Conservation (phyloP, 2,329 filamentous ascomycete genomes). For the Alternaria panax region DNA sequence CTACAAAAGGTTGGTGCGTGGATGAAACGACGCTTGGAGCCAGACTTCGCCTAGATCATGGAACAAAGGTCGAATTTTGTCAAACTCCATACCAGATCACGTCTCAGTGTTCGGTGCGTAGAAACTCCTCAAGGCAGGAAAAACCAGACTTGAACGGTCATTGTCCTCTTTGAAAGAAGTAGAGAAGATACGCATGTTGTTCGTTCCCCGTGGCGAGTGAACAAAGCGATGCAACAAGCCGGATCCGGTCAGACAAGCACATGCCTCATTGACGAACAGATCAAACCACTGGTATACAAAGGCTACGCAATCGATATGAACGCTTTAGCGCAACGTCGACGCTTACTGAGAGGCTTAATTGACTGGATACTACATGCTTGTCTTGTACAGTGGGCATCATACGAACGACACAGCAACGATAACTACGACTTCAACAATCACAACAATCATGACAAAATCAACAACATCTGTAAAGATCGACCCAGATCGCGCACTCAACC, state of each 20-base stretch:
- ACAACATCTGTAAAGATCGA: not conserved
- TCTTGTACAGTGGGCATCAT: not conserved
- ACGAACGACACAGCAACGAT: not conserved
- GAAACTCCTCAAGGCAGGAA: not conserved
- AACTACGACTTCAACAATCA: not conserved
- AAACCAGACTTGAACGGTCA: too few species aligned
- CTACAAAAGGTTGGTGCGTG: constrained; percentile 35
- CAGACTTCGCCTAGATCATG: not conserved
- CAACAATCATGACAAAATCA: not conserved
- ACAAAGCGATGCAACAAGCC: not conserved
- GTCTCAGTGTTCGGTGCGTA: not conserved
- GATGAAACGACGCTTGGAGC: constrained; percentile 36
- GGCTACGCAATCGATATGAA: not conserved
- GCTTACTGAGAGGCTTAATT: not conserved
- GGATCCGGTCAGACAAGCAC: not conserved
- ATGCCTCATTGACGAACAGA: not conserved
- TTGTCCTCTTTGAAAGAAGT: not conserved
- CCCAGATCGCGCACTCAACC: too few species aligned
- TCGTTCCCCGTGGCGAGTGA: too few species aligned
- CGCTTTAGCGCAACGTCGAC: not conserved
- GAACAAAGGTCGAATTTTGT: not conserved
- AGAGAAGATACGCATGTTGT: not conserved
- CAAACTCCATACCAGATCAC: not conserved
- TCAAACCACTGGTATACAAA: not conserved
- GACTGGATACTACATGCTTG: not conserved